Base-by-base conservation (phyloP, 148 eudicot species). In the Camellia japonica region DNA sequence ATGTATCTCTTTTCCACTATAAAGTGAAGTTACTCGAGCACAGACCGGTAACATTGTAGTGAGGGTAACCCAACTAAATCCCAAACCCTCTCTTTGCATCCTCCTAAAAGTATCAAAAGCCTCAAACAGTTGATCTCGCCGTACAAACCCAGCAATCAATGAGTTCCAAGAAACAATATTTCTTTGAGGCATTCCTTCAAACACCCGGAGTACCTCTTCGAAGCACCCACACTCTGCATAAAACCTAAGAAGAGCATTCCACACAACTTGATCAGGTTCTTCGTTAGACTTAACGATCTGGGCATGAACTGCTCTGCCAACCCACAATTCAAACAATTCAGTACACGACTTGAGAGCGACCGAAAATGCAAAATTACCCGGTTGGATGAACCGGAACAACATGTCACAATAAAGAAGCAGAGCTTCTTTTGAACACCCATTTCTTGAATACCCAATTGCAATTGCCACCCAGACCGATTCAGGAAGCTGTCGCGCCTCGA, bases 1-100 rank as follows among this genome's bases (percentile, higher is more conserved):
- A 79, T 88, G 91, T 61, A 84, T 81, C 81, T 88, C 89, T 80
- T 80, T 88, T 2, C 89, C 89, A 55, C 68, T 65, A 75, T 44
- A 74, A 58, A 84, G 62, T 3, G 83, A 79, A 0, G 83, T 86
- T 20, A 81, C 74, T 20, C 67, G 78, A 68, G 82, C 81, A 84
- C 86, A 30, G 30, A 86, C 73, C 0, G 87, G 70, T 59, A 86
- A 82, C 23, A 88, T 30, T 1, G 82, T 84, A 7, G 87, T 80
- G 46, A 88, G 65, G 44, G 80, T 84, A 71, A 84, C 80, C 89
- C 89, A 84, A 76, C 79, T 81, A 78, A 86, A 86, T 38, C 84
- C 87, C 52, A 82, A 71, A 13, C 77, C 80, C 80, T 71, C 78
- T 13, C 61, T 81, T 75, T 84, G 89, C 87, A 86, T 82, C 77